These are phyloP conservation scores for Pleomassaria siparia DNA, from an alignment of 2,329 filamentous ascomycete genomes.

Conservation along the genomic window DNA sequence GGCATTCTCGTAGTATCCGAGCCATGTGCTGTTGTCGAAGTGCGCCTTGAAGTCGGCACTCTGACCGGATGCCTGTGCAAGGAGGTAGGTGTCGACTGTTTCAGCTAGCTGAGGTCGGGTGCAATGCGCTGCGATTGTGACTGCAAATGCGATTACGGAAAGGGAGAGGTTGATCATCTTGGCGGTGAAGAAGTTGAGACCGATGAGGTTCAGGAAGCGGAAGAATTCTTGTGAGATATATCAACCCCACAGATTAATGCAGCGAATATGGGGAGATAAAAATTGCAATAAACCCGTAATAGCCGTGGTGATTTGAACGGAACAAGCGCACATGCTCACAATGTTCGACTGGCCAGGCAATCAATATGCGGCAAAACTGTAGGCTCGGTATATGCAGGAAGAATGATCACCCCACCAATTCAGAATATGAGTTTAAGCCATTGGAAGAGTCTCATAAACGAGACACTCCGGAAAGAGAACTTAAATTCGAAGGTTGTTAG, in stretches of 20 bases:
- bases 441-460: neutral
- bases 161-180: constrained; percentile 5
- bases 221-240: neutral
- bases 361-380: constrained; percentile 1
- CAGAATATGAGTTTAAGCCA: neutral
- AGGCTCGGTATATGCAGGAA: constrained; percentile 2
- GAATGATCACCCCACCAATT: neutral
- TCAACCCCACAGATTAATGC: neutral
- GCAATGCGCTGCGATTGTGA: constrained; percentile 17
- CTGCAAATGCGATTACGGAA: constrained; percentile 7
- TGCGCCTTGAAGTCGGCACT: constrained; percentile 12
- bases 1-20: constrained; percentile 30
- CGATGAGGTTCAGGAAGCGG: neutral
- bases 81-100: constrained; percentile 20
- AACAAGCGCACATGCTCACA: neutral
- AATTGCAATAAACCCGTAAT: neutral
- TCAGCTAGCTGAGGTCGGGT: constrained; percentile 16
- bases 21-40: constrained; percentile 29
- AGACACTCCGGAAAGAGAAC: no score
- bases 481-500: neutral
- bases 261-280: neutral
- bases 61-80: constrained; percentile 18
- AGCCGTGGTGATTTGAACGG: neutral
- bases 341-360: neutral
- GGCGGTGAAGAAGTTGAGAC: neutral